These are phyloP conservation scores for Cytidiella melzeri DNA, from an alignment of 768 basidiomycete species.

Conservation along the genomic window DNA sequence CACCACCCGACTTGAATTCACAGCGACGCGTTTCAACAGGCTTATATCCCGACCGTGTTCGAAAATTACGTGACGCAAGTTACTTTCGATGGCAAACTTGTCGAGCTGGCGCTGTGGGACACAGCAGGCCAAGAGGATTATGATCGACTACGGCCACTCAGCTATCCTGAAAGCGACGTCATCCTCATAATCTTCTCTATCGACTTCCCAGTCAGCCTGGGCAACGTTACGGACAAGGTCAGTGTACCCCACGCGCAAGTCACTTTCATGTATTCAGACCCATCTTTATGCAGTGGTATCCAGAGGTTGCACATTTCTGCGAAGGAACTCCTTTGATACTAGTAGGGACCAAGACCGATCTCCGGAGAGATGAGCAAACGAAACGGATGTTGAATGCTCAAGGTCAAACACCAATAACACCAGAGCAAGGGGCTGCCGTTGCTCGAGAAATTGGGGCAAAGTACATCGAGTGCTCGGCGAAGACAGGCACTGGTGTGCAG, in stretches of 20 bases:
- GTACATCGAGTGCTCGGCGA: conserved; percentile 93
- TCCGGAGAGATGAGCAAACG: conserved; percentile 83
- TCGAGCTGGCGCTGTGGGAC: conserved; percentile 98
- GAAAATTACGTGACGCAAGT: conserved; percentile 92
- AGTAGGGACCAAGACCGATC: conserved; percentile 91
- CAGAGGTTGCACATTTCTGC: conserved; percentile 91
- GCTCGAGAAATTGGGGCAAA: conserved; percentile 91
- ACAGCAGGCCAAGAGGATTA: conserved; percentile 98
- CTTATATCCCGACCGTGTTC: conserved; percentile 91
- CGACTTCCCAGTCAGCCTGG: conserved; percentile 88
- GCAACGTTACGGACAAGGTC: conserved; percentile 88
- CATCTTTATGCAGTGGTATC: conserved; percentile 63
- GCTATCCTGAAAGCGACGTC: conserved; percentile 85
- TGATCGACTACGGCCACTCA: conserved; percentile 78
- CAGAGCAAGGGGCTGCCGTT: conserved; percentile 77
- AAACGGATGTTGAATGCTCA: conserved; percentile 85
- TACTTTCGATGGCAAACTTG: conserved; percentile 77
- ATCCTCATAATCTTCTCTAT: conserved; percentile 93
- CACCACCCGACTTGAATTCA: conserved; percentile 14
- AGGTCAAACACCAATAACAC: conserved; percentile 72
- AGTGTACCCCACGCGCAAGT: conserved; percentile 21
- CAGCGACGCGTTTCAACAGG: conserved; percentile 37
- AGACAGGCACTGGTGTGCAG: conserved; percentile 83
- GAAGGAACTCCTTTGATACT: conserved; percentile 84
- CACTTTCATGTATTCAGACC: too few relatives aligned